Evolutionary conservation across 179 eudicot species (phyloP).

Genomic region (Corrigiola litoralis): DNA sequence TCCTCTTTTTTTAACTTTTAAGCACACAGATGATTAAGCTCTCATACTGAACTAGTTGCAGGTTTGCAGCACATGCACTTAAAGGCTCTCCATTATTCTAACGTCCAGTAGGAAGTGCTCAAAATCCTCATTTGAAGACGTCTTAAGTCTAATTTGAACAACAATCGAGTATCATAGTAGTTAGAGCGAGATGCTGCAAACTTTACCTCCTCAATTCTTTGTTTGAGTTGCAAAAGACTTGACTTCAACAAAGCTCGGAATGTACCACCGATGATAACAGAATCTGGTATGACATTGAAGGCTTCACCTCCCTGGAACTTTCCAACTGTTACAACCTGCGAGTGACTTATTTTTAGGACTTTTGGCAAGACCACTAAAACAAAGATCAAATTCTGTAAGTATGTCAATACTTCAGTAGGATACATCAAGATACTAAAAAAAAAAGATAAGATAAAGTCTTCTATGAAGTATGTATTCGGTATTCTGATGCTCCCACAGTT

Average conservation of each 20-base stretch:
- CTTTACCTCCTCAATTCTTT: slow-evolving; percentile 82
- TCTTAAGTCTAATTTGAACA: not conserved
- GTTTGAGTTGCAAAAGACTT: slow-evolving; percentile 58
- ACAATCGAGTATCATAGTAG: too few relatives aligned
- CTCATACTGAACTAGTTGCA: too few relatives aligned
- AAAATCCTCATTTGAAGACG: not conserved
- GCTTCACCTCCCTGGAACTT: slow-evolving; percentile 95
- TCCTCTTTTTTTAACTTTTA: too few relatives aligned
- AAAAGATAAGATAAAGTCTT: not conserved
- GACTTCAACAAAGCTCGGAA: slow-evolving; percentile 65
- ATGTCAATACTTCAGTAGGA: not conserved
- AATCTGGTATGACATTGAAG: slow-evolving; percentile 97
- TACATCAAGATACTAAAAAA: not conserved
- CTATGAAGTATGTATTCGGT: not conserved
- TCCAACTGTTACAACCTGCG: slow-evolving; percentile 89
- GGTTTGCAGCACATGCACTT: not conserved
- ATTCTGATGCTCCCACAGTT: slow-evolving; percentile 4
- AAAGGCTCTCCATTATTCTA: not conserved
- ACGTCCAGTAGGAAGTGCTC: not conserved
- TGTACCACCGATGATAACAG: slow-evolving; percentile 95
- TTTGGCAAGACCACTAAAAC: not conserved
- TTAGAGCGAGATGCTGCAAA: slow-evolving; percentile 1
- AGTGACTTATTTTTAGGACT: not conserved
- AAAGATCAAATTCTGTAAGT: not conserved
- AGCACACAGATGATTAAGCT: too few relatives aligned